phyloP scores from a whole-genome alignment of 805 yeast species.

The Yamadazyma philogaea region DNA sequence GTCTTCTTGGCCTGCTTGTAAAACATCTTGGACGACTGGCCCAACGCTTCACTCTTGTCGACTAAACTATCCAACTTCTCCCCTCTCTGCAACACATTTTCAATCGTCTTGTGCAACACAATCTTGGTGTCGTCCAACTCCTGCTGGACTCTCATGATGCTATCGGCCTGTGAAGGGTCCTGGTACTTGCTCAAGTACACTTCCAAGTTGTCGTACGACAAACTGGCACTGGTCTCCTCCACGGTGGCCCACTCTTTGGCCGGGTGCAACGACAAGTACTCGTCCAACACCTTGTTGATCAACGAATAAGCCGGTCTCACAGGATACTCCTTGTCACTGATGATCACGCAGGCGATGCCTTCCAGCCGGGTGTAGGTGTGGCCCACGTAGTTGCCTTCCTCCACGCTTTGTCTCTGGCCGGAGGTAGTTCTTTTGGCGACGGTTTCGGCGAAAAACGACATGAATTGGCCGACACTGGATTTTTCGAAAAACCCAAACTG shows the following conservation, averaged over 20 bases:
- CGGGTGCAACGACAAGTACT: constrained; percentile 81
- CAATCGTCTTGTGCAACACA: constrained; percentile 93
- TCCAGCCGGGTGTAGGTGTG: constrained; percentile 89
- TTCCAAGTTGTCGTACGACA: constrained; percentile 60
- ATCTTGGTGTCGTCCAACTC: constrained; percentile 97
- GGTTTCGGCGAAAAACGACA: constrained; percentile 91
- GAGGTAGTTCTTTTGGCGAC: constrained; percentile 83
- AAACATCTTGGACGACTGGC: constrained; percentile 86
- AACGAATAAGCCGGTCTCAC: constrained; percentile 94
- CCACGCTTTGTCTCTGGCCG: constrained; percentile 92
- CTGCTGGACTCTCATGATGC: constrained; percentile 94
- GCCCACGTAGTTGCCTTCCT: constrained; percentile 86
- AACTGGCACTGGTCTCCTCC: constrained; percentile 42
- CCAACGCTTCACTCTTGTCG: constrained; percentile 91
- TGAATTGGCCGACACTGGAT: constrained; percentile 78
- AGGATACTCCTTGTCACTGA: constrained; percentile 94
- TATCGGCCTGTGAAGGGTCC: constrained; percentile 96
- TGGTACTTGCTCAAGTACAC: constrained; percentile 79
- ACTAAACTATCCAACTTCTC: constrained; percentile 92
- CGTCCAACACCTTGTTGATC: constrained; percentile 86
- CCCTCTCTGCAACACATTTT: constrained; percentile 90
- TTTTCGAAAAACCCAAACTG: constrained; percentile 90
- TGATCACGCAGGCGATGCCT: constrained; percentile 87
- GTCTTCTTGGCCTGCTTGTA: constrained; percentile 94
- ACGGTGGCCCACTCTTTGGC: constrained; percentile 60